Conservation (phyloP, 169 alveolate species). For the Cryptosporidium sp. region DNA sequence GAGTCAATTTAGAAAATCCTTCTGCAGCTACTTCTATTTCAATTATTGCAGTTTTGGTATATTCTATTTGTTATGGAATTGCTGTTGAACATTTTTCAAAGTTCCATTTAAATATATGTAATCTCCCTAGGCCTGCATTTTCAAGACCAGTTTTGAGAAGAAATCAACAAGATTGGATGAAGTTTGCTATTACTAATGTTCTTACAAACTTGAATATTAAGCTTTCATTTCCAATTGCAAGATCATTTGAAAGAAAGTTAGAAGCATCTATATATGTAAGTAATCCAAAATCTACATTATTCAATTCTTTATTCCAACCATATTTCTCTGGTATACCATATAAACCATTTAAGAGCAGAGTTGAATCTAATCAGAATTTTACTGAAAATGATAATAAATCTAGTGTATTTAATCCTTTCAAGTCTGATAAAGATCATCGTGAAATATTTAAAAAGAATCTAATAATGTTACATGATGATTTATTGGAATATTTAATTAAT, state of each 20-base stretch:
- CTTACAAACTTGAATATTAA: slow-evolving; percentile 5
- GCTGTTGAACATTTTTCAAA: slow-evolving; percentile 21
- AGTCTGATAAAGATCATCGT: not conserved
- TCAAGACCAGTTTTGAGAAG: slow-evolving; percentile 61
- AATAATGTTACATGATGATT: slow-evolving; percentile 38
- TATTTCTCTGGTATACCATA: slow-evolving; percentile 38
- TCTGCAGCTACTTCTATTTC: slow-evolving; percentile 35
- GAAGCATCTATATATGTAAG: slow-evolving; percentile 30
- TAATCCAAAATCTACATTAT: not conserved
- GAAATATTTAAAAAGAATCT: slow-evolving; percentile 7
- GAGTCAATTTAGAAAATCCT: slow-evolving; percentile 23
- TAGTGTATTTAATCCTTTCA: not conserved
- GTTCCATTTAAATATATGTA: slow-evolving; percentile 39
- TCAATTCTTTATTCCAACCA: slow-evolving; percentile 47
- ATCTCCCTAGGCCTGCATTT: slow-evolving; percentile 43
- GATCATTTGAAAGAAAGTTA: slow-evolving; percentile 32
- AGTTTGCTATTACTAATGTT: slow-evolving; percentile 17
- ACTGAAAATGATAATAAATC: not conserved
- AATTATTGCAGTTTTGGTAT: slow-evolving; percentile 12
- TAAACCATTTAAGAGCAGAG: not conserved
- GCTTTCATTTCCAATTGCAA: slow-evolving; percentile 53
- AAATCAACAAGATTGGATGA: slow-evolving; percentile 65
- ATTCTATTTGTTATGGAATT: slow-evolving; percentile 59
- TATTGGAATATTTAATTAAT: slow-evolving; percentile 24
- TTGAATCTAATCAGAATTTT: not conserved